These are phyloP conservation scores for Aspergillus udagawae DNA, from an alignment of 2,329 filamentous ascomycete genomes.

Conservation along the genomic window DNA sequence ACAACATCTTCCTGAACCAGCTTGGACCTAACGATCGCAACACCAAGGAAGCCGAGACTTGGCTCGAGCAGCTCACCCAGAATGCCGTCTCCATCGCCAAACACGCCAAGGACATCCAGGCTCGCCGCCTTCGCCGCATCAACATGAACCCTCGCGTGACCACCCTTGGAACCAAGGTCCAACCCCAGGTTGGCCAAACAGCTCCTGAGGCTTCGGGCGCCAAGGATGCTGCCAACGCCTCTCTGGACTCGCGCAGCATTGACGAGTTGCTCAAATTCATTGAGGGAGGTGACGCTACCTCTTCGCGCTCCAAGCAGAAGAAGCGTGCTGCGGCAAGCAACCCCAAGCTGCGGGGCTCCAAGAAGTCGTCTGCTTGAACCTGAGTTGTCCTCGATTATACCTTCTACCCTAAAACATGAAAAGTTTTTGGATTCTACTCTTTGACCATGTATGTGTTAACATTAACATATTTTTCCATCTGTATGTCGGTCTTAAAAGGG, in stretches of 20 bases:
- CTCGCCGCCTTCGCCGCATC: conserved; percentile 67
- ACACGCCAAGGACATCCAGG: conserved; percentile 82
- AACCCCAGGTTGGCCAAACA: conserved; percentile 61
- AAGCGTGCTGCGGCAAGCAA: conserved; percentile 41
- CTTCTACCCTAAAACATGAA: conserved; percentile 5
- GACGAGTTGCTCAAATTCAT: conserved; percentile 94
- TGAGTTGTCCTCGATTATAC: conserved; percentile 5
- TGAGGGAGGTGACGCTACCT: conserved; percentile 59
- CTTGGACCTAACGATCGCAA: conserved; percentile 91
- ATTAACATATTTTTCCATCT: conserved; percentile 21
- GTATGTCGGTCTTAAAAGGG: conserved; percentile 20
- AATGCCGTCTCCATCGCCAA: conserved; percentile 93
- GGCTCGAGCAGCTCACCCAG: conserved; percentile 93
- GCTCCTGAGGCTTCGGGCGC: conserved; percentile 46
- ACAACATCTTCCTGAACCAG: conserved; percentile 86
- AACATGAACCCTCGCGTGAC: conserved; percentile 61
- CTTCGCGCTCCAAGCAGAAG: conserved; percentile 41
- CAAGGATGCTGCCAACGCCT: conserved; percentile 33
- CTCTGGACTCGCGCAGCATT: conserved; percentile 74
- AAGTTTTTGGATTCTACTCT: conserved; percentile 10
- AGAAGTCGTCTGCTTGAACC: conserved; percentile 33
- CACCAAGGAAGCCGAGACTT: conserved; percentile 95
- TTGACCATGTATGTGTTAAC: conserved; percentile 27
- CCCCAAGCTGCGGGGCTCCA: conserved; percentile 42
- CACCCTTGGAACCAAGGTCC: conserved; percentile 54